These are phyloP conservation scores for Ogataea thermomethanolica DNA, from an alignment of 805 yeast genomes.

Conservation along the genomic window DNA sequence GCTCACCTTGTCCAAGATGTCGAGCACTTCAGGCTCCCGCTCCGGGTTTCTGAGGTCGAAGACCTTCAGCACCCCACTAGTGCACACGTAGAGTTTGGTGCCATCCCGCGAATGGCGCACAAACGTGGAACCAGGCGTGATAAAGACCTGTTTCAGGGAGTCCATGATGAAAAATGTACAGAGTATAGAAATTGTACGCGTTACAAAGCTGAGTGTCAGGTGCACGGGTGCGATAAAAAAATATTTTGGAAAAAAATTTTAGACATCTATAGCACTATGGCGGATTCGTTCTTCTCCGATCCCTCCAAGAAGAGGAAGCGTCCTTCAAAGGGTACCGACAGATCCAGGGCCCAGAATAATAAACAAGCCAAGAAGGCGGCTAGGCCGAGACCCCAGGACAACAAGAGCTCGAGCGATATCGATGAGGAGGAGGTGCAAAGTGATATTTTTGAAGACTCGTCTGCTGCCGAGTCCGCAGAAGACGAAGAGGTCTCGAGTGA, in stretches of 20 bases:
- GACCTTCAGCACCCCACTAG: conserved; percentile 52
- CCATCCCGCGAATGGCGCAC: conserved; percentile 25
- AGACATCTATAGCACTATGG: conserved; percentile 15
- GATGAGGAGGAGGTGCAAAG: conserved; percentile 38
- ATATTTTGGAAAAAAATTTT: conserved; percentile 6
- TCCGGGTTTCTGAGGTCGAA: conserved; percentile 46
- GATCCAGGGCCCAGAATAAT: conserved; percentile 16
- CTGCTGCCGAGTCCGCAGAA: conserved; percentile 27
- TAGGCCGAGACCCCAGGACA: conserved; percentile 7
- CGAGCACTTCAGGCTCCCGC: conserved; percentile 59
- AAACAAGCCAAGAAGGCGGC: conserved; percentile 7
- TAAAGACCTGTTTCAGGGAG: conserved; percentile 30
- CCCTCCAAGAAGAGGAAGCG: conserved; percentile 44
- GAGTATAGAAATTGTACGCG: conserved; percentile 4
- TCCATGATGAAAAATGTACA: conserved; percentile 18
- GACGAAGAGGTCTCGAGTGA: conserved; percentile 54
- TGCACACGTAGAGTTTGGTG: conserved; percentile 46
- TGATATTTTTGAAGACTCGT: conserved; percentile 30
- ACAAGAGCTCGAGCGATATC: conserved; percentile 27
- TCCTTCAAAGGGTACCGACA: conserved; percentile 18
- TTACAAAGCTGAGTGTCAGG: conserved; percentile 2
- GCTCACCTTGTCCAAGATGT: conserved; percentile 45
- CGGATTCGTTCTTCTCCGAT: conserved; percentile 61
- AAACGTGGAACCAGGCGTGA: conserved; percentile 26
- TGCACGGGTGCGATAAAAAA: conserved; percentile 12